These are phyloP conservation scores for Cenchrus americanus DNA, from an alignment of 176 grass and related monocot genomes.

Conservation along the genomic window DNA sequence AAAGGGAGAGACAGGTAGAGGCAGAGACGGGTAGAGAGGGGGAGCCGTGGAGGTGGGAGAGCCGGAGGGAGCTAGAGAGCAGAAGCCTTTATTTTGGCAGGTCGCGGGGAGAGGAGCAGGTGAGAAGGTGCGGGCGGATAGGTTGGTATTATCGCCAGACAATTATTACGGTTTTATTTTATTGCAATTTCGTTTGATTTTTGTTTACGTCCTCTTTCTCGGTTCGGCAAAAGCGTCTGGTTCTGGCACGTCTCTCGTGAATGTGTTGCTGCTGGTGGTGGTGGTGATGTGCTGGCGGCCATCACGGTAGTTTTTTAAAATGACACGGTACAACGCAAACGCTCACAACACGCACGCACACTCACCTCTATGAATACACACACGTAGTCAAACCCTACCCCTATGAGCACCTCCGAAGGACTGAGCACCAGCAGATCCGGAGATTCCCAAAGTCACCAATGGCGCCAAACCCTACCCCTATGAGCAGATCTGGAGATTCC, in stretches of 20 bases:
- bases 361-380: too few relatives aligned
- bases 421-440: too few relatives aligned
- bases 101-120: background rate
- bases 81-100: conserved; percentile 25
- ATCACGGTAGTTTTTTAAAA: background rate
- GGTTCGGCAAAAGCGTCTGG: background rate
- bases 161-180: conserved; percentile 11
- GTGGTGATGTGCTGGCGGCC: background rate
- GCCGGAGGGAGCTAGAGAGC: too few relatives aligned
- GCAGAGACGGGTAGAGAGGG: background rate
- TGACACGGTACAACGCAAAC: too few relatives aligned
- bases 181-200: background rate
- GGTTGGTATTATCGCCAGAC: conserved; percentile 28
- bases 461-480: too few relatives aligned
- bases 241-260: conserved; percentile 26
- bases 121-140: background rate
- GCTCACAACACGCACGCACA: too few relatives aligned
- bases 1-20: background rate
- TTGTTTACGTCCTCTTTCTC: background rate
- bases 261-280: background rate
- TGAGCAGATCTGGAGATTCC: too few relatives aligned
- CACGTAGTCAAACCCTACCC: too few relatives aligned
- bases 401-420: too few relatives aligned
- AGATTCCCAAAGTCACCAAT: too few relatives aligned
- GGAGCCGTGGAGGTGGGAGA: too few relatives aligned